Evolutionary conservation across 2,329 filamentous ascomycete species (phyloP).

Genomic region (Aspergillus glaucus): DNA sequence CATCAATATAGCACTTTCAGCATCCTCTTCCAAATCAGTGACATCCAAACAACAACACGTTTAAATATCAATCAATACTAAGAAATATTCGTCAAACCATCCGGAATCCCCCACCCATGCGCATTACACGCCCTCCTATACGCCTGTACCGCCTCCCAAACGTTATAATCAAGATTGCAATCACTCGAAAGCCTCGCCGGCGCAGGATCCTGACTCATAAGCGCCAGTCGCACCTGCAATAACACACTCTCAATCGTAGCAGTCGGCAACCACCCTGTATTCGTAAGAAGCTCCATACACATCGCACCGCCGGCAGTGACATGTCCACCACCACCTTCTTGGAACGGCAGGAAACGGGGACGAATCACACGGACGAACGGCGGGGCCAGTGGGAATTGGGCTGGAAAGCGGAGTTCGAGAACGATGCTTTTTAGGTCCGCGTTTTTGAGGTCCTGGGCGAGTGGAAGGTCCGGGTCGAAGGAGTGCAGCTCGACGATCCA

Average conservation of each 20-base stretch:
- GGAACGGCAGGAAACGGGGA: constrained; percentile 69
- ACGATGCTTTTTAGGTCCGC: constrained; percentile 61
- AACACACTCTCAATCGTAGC: constrained; percentile 72
- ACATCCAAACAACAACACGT: not conserved
- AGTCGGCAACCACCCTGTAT: constrained; percentile 70
- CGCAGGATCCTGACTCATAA: constrained; percentile 60
- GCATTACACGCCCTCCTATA: constrained; percentile 60
- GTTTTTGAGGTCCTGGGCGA: constrained; percentile 67
- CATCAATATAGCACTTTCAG: too few species aligned
- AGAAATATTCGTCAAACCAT: constrained; percentile 50
- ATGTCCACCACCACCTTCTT: constrained; percentile 71
- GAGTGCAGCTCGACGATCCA: constrained; percentile 89
- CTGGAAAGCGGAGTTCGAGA: constrained; percentile 73
- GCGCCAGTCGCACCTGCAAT: constrained; percentile 71
- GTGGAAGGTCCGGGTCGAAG: constrained; percentile 62
- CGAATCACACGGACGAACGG: constrained; percentile 80
- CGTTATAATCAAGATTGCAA: constrained; percentile 51
- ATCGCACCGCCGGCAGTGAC: constrained; percentile 79
- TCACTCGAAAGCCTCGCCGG: constrained; percentile 61
- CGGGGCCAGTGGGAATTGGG: constrained; percentile 68
- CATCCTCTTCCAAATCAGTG: constrained; percentile 1
- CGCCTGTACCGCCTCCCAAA: constrained; percentile 66
- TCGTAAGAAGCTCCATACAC: constrained; percentile 78
- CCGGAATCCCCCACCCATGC: constrained; percentile 70
- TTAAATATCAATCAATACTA: constrained; percentile 14